These are phyloP conservation scores for Chalciporus piperatus DNA, from an alignment of 768 basidiomycete species.

Conservation along the genomic window DNA sequence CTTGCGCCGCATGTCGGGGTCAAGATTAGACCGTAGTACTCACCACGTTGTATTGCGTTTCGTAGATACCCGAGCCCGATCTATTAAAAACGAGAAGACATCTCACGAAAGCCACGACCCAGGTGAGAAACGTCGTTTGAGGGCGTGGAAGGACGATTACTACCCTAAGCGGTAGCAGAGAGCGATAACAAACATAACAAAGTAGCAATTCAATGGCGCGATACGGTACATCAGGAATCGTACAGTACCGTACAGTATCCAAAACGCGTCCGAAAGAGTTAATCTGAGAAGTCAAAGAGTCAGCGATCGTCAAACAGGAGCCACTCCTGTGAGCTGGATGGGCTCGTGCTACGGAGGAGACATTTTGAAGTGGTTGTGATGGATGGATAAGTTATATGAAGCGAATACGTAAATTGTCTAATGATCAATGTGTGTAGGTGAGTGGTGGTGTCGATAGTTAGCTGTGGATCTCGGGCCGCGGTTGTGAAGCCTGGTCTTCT, in stretches of 20 bases:
- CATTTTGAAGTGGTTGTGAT: neutral
- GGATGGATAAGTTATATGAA: constrained; percentile 17
- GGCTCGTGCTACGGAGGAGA: neutral
- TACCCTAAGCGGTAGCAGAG: neutral
- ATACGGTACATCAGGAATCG: neutral
- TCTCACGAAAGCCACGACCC: no score
- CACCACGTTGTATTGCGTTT: no score
- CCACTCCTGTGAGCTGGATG: neutral
- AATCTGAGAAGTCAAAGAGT: neutral
- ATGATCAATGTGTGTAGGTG: constrained; percentile 1
- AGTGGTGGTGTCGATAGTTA: neutral
- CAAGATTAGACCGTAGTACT: no score
- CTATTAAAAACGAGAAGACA: no score
- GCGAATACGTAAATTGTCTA: constrained; percentile 12
- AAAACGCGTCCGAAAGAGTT: neutral
- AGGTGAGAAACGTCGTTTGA: neutral
- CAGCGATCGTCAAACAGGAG: neutral
- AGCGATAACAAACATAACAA: neutral
- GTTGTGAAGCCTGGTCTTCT: neutral
- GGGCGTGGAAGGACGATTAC: neutral
- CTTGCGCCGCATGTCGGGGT: no score
- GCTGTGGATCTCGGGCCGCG: neutral
- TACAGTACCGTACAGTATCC: neutral
- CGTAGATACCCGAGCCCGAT: no score
- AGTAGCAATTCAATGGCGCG: neutral